phyloP scores from a whole-genome alignment of 1,139 yeast species.

The Pichia sp. region DNA sequence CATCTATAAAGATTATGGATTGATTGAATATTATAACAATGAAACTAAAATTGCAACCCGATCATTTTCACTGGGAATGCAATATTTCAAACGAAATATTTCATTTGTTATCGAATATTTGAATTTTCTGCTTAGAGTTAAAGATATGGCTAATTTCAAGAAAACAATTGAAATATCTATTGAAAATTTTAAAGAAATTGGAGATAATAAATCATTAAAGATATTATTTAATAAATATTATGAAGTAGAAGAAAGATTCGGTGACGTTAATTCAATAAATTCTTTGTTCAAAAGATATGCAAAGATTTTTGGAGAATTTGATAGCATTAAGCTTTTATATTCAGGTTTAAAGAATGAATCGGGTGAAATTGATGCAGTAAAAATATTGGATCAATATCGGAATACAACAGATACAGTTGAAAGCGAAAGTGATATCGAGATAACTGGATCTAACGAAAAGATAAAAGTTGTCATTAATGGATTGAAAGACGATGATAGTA shows the following conservation, averaged over 20 bases:
- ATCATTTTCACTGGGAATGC: conserved; percentile 76
- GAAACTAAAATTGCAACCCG: conserved; percentile 65
- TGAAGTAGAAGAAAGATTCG: conserved; percentile 45
- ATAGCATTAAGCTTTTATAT: background rate
- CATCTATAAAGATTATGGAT: conserved; percentile 75
- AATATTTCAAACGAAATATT: conserved; percentile 45
- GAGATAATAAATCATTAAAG: conserved; percentile 35
- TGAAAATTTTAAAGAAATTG: conserved; percentile 32
- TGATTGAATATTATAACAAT: conserved; percentile 64
- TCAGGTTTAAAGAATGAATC: background rate
- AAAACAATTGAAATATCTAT: conserved; percentile 70
- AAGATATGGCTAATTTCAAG: conserved; percentile 77
- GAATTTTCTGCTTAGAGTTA: conserved; percentile 61
- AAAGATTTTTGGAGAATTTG: conserved; percentile 39
- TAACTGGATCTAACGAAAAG: background rate
- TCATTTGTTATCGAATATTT: conserved; percentile 64
- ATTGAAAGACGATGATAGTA: background rate
- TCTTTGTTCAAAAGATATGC: conserved; percentile 62
- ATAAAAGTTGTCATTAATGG: conserved; percentile 4
- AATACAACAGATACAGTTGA: background rate
- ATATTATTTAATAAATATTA: conserved; percentile 42
- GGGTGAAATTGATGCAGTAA: conserved; percentile 2
- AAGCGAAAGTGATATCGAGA: background rate
- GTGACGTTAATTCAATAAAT: conserved; percentile 63
- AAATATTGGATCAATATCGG: conserved; percentile 6